These are phyloP conservation scores for Coemansia furcata DNA, from an alignment of 192 early-diverging fungal species.

Conservation along the genomic window DNA sequence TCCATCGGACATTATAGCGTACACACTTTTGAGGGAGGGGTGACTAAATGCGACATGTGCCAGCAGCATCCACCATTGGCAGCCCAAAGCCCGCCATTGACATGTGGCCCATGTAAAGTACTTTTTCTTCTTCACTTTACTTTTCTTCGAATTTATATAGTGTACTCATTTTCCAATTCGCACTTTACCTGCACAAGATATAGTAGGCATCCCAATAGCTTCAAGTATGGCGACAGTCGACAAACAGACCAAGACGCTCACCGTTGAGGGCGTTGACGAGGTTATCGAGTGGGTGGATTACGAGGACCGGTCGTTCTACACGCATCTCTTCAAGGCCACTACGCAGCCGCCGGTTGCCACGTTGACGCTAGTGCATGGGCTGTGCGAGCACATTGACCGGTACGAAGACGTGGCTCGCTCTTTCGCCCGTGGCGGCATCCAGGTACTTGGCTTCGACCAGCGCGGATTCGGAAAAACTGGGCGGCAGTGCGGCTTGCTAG, in stretches of 20 bases:
- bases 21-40: not conserved
- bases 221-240: not conserved
- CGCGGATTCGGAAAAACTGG: constrained; percentile 63
- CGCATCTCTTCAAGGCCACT: constrained; percentile 23
- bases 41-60: not conserved
- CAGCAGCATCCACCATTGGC: not conserved
- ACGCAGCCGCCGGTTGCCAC: constrained; percentile 49
- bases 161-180: not conserved
- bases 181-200: not conserved
- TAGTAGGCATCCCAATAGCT: not conserved
- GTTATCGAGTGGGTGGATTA: constrained; percentile 31
- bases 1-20: not conserved
- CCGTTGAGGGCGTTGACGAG: constrained; percentile 30
- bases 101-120: not conserved
- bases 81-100: not conserved
- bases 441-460: constrained; percentile 58
- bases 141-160: not conserved
- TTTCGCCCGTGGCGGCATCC: constrained; percentile 55
- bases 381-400: constrained; percentile 62
- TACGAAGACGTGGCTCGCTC: constrained; percentile 53
- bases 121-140: not conserved
- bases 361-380: constrained; percentile 57
- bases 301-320: constrained; percentile 29
- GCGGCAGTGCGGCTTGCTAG: constrained; percentile 35
- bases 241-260: constrained; percentile 4